A percentile compares a stretch with the other conserved stretches of the same genome.
phyloP scores from a whole-genome alignment of 768 basidiomycete species.

The Pholiota conissans region DNA sequence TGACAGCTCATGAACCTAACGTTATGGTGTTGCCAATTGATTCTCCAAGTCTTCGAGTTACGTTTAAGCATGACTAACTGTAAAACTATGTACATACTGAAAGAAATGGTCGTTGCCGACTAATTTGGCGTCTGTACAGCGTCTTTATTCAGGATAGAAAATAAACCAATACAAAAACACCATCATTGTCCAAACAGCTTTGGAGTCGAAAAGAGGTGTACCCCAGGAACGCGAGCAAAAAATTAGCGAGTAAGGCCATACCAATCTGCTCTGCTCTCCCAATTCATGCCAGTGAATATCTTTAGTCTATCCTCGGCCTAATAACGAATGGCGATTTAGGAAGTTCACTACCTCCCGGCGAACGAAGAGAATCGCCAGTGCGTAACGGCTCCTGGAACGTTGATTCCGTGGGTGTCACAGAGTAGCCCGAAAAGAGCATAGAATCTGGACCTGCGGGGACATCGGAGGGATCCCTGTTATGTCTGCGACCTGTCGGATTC shows the following conservation, averaged over 20 bases:
- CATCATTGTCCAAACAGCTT: not conserved
- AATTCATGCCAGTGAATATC: conserved; percentile 13
- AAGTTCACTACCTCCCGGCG: conserved; percentile 16
- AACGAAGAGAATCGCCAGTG: conserved; percentile 4
- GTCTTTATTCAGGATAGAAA: not conserved
- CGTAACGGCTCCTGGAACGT: conserved; percentile 11
- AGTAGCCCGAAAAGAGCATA: conserved; percentile 26
- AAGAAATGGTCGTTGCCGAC: not conserved
- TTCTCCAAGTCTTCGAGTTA: too few species aligned
- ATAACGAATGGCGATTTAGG: conserved; percentile 22
- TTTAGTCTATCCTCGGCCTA: conserved; percentile 9
- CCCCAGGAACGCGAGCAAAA: not conserved
- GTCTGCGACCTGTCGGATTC: conserved; percentile 20
- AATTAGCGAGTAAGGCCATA: conserved; percentile 27
- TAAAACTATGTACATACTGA: not conserved
- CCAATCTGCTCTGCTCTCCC: conserved; percentile 23
- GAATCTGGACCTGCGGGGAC: conserved; percentile 29
- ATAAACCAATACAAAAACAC: not conserved
- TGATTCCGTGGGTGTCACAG: conserved; percentile 21
- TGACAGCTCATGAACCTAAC: too few species aligned
- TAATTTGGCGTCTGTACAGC: not conserved
- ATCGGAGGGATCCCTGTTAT: conserved; percentile 29
- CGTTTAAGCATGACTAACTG: too few species aligned
- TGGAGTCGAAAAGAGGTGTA: not conserved
- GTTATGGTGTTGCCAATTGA: too few species aligned